Evolutionary conservation across 768 basidiomycete genomes (phyloP), one percentile per base, ranked within the genome.

Genomic region (Kwoniella dejecticola): DNA sequence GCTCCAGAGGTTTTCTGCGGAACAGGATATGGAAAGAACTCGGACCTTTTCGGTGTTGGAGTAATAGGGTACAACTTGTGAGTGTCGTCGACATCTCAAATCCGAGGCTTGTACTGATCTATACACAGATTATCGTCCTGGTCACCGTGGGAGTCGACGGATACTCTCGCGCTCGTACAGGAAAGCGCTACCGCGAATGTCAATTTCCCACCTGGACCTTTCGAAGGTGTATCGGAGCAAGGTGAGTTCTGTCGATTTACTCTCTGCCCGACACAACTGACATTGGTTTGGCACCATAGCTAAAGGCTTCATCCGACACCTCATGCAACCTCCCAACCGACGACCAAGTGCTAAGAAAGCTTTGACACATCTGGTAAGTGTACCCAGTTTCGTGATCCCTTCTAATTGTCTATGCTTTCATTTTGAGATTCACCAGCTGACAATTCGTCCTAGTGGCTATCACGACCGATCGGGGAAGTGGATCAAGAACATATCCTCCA

Each of bases 21-120:
- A 4, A 64, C 52, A 6, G 65, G 69, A 15, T 70, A 70, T 48
- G 66, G 69, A 8, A 70, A 67, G 60, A 70, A 70, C 31, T 56
- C 62, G 38, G 69, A 70, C 59, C 31, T 64, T 2, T 70, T 70
- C 47, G 69, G 69, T n/a, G 66, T 62, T 1, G 69, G 69, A 2
- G 69, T 70, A 21, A 70, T 67, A 23, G 62, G 54, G 0, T 70
- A 66, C 41, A 70, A 70, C 29, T 49, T 70, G 69, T 70, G 30
- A 38, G 66, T 8, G 40, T 23, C 19, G 8, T 6, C 52, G 10
- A 8, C 2, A 23, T 29, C 8, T 7, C 15, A 13, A 23, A 15
- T 8, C 24, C 26, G 13, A 15, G 29, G 21, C 52, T 54, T 15
- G 15, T 21, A 42, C 36, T 29, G 17, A 46, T 42, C 36, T n/a